Evolutionary conservation across 1,284 basidiomycete species (phyloP).

Genomic region (Malassezia restricta): DNA sequence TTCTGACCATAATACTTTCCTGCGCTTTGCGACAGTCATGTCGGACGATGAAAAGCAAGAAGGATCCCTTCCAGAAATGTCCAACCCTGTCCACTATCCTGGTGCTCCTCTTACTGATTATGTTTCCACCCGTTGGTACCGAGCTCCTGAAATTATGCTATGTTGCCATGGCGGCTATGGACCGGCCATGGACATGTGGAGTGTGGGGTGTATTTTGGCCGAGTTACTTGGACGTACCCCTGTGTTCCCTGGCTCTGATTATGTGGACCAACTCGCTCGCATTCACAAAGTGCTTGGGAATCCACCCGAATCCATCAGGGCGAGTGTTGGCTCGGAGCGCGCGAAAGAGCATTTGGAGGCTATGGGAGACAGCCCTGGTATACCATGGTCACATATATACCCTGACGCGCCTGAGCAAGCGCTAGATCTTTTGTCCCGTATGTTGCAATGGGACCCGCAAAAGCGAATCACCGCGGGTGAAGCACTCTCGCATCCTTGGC

Average conservation of each 20-base stretch:
- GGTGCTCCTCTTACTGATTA: slow-evolving; percentile 43
- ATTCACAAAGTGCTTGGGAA: slow-evolving; percentile 42
- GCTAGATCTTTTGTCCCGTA: slow-evolving; percentile 32
- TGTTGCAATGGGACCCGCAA: slow-evolving; percentile 41
- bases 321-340: slow-evolving; percentile 36
- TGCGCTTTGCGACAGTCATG: neutral
- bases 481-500: slow-evolving; percentile 40
- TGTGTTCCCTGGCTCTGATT: slow-evolving; percentile 44
- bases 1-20: neutral
- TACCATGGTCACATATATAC: slow-evolving; percentile 27
- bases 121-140: slow-evolving; percentile 44
- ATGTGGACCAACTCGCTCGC: slow-evolving; percentile 42
- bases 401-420: slow-evolving; percentile 30
- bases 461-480: slow-evolving; percentile 37
- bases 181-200: slow-evolving; percentile 44
- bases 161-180: slow-evolving; percentile 42
- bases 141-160: slow-evolving; percentile 45
- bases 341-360: slow-evolving; percentile 37
- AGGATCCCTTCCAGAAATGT: neutral
- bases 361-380: slow-evolving; percentile 26
- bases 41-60: neutral
- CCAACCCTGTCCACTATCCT: slow-evolving; percentile 25
- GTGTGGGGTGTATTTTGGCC: slow-evolving; percentile 43
- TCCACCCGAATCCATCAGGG: slow-evolving; percentile 26
- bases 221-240: slow-evolving; percentile 39